phyloP scores from a whole-genome alignment of 208 protist species.

The Leishmania lainsoni region DNA sequence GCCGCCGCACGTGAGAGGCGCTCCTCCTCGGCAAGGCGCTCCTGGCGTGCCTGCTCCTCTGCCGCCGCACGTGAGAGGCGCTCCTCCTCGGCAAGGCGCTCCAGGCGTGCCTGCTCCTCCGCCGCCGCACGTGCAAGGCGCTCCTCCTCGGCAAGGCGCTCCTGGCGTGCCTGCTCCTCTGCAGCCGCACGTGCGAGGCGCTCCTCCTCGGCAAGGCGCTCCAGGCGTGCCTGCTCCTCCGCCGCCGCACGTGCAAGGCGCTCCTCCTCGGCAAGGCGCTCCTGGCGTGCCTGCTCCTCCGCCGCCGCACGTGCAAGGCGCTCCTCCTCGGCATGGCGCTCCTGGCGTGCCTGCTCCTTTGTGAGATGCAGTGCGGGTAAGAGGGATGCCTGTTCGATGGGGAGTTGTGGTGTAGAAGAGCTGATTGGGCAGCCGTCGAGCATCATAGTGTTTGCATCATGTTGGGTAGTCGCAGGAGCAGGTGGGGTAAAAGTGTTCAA shows the following conservation, averaged over 20 bases:
- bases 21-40: not conserved
- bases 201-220: conserved; percentile 1
- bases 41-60: not conserved
- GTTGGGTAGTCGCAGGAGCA: not conserved
- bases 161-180: conserved; percentile 15
- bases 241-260: not conserved
- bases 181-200: not conserved
- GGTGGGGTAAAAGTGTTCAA: not conserved
- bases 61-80: not conserved
- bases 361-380: not conserved
- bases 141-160: conserved; percentile 3
- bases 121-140: not conserved
- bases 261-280: conserved; percentile 10
- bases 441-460: not conserved
- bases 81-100: not conserved
- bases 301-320: conserved; percentile 1
- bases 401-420: not conserved
- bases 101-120: conserved; percentile 13
- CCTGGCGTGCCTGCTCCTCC: conserved; percentile 9
- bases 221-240: conserved; percentile 18
- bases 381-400: not conserved
- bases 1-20: conserved; percentile 3
- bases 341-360: conserved; percentile 8
- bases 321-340: conserved; percentile 6
- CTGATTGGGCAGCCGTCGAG: not conserved